Evolutionary conservation across 2,329 filamentous ascomycete genomes (phyloP).

Genomic region (Elsinoe batatas): DNA sequence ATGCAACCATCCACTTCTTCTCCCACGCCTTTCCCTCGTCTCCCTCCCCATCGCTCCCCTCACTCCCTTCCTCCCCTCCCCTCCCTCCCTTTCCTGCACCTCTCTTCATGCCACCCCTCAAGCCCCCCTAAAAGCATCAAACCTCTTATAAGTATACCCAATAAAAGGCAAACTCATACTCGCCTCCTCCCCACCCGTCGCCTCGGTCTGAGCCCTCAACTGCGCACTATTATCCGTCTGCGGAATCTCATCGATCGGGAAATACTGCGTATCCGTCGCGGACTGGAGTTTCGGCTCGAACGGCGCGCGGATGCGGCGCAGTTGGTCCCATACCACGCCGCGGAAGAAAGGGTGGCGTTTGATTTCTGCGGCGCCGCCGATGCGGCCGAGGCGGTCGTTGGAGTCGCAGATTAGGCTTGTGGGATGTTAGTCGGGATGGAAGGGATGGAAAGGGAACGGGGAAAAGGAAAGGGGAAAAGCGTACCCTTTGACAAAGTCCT

Average conservation of each 20-base stretch:
- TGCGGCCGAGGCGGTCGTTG: conserved; percentile 77
- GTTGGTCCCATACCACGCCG: conserved; percentile 86
- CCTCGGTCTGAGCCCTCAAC: conserved; percentile 71
- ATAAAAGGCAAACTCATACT: conserved; percentile 96
- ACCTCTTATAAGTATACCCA: conserved; percentile 96
- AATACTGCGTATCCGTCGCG: conserved; percentile 94
- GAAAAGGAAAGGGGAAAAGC: conserved; percentile 20
- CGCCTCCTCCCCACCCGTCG: conserved; percentile 69
- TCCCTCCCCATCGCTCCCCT: no score
- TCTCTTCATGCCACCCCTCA: background rate
- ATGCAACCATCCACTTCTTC: background rate
- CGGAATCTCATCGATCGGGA: conserved; percentile 96
- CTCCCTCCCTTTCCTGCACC: background rate
- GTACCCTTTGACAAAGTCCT: conserved; percentile 85
- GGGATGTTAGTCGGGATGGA: conserved; percentile 9
- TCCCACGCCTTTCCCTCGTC: no score
- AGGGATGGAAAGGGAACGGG: background rate
- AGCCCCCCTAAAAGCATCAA: conserved; percentile 52
- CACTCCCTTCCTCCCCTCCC: no score
- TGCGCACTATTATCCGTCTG: conserved; percentile 88
- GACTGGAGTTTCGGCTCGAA: conserved; percentile 91
- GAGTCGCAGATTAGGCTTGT: conserved; percentile 84
- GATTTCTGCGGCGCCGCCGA: conserved; percentile 78
- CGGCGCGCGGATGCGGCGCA: conserved; percentile 85
- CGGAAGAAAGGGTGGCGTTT: conserved; percentile 94